These are phyloP conservation scores for Dissoconium aciculare DNA, from an alignment of 2,329 filamentous ascomycete genomes.

Conservation along the genomic window DNA sequence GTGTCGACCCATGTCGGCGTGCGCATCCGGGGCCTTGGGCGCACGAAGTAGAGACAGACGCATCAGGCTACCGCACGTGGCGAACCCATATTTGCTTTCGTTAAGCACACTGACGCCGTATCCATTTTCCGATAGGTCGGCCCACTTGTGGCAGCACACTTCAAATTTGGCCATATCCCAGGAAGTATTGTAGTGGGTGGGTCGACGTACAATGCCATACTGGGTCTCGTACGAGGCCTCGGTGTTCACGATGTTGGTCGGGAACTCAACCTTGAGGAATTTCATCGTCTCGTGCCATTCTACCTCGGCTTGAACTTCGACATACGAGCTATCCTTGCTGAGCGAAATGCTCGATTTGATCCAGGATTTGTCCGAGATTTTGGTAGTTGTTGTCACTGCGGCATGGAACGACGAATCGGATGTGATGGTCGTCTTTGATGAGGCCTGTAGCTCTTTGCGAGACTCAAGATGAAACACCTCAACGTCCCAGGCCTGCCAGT, in stretches of 20 bases:
- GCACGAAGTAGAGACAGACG: conserved; percentile 71
- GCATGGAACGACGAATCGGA: conserved; percentile 62
- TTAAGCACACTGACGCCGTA: conserved; percentile 91
- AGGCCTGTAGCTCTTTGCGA: conserved; percentile 51
- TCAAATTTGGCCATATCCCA: conserved; percentile 99
- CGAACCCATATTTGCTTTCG: conserved; percentile 92
- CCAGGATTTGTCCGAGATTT: conserved; percentile 75
- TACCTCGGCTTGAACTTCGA: conserved; percentile 74
- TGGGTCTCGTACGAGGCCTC: conserved; percentile 93
- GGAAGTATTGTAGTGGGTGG: conserved; percentile 94
- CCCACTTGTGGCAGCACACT: conserved; percentile 90
- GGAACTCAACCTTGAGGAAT: conserved; percentile 97
- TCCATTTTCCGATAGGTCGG: conserved; percentile 72
- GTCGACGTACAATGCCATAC: conserved; percentile 73
- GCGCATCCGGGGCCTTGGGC: conserved; percentile 81
- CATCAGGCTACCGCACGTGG: conserved; percentile 79
- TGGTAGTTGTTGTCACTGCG: conserved; percentile 68
- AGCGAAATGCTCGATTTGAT: conserved; percentile 76
- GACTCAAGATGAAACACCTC: conserved; percentile 91
- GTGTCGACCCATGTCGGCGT: conserved; percentile 80
- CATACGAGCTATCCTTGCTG: conserved; percentile 51
- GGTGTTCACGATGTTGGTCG: conserved; percentile 76
- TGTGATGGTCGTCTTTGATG: conserved; percentile 52
- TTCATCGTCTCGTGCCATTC: conserved; percentile 96
- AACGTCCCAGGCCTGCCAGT: conserved; percentile 97